Base-by-base conservation (phyloP, 345 rosid genomes). In the Litchi chinensis region DNA sequence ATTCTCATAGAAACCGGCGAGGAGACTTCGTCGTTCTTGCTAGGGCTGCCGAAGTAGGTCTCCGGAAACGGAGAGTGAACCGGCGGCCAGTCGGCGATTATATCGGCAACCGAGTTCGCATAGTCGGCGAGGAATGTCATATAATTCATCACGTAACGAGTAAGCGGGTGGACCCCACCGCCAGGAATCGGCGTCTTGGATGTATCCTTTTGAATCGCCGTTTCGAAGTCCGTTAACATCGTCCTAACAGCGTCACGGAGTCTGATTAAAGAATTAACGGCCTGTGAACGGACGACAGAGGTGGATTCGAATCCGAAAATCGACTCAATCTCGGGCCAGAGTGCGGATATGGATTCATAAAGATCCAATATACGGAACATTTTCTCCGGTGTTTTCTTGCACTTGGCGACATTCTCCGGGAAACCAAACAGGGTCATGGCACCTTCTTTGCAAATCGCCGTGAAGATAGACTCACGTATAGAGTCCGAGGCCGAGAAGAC, bases 131-230 rank as follows among this genome's bases (percentile, higher is more conserved):
- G 87, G 85, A 93, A 85, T 4, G 89, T 52, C 79, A 93, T 77
- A 85, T 93, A 95, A 74, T 95, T 93, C 97, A 91, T 93, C 0
- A 92, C 93, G 74, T 93, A 90, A 41, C 95, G 92, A 0, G 93
- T 91, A 2, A 93, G 85, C 1, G 97, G 97, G 73, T 95, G 98
- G 73, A 93, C 82, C 0, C 95, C 97, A 0, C 95, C 98, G 50
- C 97, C 93, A 57, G 89, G 88, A 0, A 87, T 64, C 0, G 87
- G 68, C 18, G 75, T 41, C 76, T 86, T 92, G 12, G 95, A 91
- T 2, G 77, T 73, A 68, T 90, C 93, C 72, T 89, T 92, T 8
- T 85, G 79, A 64, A 94, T 88, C 0, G 91, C 88, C 0, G 85
- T 59, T 63, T 94, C 95, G 83, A 94, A 91, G 5, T 87, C 94